Conservation (phyloP, 2,329 filamentous ascomycete species). For the Geosmithia flava region DNA sequence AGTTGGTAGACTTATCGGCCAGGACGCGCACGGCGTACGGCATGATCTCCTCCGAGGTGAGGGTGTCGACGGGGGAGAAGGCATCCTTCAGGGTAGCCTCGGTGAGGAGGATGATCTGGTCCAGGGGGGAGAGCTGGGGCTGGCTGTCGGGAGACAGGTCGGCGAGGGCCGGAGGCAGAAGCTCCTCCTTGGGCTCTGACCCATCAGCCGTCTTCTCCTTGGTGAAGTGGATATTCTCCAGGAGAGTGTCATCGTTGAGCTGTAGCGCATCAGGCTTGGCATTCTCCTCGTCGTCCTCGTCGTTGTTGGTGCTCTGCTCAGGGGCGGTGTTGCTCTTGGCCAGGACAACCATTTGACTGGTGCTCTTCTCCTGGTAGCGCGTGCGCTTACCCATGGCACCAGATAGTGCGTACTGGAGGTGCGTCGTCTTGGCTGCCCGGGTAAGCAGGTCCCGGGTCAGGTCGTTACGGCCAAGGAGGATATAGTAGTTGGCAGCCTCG, state of each 20-base stretch:
- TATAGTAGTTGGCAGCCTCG: conserved; percentile 73
- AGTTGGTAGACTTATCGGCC: conserved; percentile 82
- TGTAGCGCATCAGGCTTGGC: conserved; percentile 55
- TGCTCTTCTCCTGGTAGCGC: conserved; percentile 65
- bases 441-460: conserved; percentile 62
- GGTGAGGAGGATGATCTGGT: conserved; percentile 82
- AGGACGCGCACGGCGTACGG: conserved; percentile 86
- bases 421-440: conserved; percentile 51
- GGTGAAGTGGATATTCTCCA: conserved; percentile 76
- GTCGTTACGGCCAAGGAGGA: conserved; percentile 69
- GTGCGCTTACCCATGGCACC: conserved; percentile 80
- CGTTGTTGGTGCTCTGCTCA: conserved; percentile 6
- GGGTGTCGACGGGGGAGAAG: conserved; percentile 65
- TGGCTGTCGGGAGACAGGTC: conserved; percentile 66
- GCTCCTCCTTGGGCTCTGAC: conserved; percentile 13
- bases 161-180: conserved; percentile 48
- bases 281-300: conserved; percentile 8
- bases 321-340: conserved; percentile 55
- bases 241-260: conserved; percentile 83
- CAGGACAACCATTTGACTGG: conserved; percentile 82
- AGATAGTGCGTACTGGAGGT: conserved; percentile 71
- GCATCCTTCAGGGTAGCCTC: conserved; percentile 84
- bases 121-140: conserved; percentile 67
- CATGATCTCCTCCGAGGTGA: conserved; percentile 87
- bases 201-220: conserved; percentile 31